Percentiles rank a stretch among this genome's conserved stretches.
phyloP scores from a whole-genome alignment of 1,284 basidiomycete genomes.

The Ustilago nuda region DNA sequence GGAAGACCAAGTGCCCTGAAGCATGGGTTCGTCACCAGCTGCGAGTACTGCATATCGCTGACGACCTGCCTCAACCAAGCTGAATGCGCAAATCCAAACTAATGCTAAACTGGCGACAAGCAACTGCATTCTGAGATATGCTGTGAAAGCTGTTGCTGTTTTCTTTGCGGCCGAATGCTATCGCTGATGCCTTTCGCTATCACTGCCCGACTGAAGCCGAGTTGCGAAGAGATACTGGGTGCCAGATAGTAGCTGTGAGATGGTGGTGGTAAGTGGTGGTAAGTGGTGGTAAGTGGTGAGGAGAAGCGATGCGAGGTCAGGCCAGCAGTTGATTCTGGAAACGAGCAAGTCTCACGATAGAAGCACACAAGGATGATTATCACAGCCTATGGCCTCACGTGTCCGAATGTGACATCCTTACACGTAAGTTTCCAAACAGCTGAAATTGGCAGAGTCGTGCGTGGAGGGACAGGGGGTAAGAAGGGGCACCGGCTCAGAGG shows the following conservation, averaged over 20 bases:
- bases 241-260: too few relatives aligned
- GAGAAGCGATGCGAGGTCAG: neutral
- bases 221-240: too few relatives aligned
- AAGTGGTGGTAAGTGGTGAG: too few relatives aligned
- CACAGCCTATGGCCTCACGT: neutral
- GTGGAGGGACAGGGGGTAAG: neutral
- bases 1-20: conserved; percentile 64
- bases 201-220: neutral
- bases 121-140: conserved; percentile 5
- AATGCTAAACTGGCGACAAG: conserved; percentile 23
- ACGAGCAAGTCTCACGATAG: conserved; percentile 3
- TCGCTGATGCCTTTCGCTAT: neutral
- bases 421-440: neutral
- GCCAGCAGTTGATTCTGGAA: neutral
- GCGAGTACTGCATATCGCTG: conserved; percentile 35
- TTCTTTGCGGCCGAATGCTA: neutral
- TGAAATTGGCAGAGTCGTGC: neutral
- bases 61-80: conserved; percentile 27
- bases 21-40: conserved; percentile 38
- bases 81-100: conserved; percentile 8
- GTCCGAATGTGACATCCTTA: too few relatives aligned
- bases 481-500: neutral
- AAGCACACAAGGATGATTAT: neutral
- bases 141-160: neutral
- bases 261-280: too few relatives aligned